Evolutionary conservation across 805 yeast species (phyloP).

Genomic region (Yarrowia sp.): DNA sequence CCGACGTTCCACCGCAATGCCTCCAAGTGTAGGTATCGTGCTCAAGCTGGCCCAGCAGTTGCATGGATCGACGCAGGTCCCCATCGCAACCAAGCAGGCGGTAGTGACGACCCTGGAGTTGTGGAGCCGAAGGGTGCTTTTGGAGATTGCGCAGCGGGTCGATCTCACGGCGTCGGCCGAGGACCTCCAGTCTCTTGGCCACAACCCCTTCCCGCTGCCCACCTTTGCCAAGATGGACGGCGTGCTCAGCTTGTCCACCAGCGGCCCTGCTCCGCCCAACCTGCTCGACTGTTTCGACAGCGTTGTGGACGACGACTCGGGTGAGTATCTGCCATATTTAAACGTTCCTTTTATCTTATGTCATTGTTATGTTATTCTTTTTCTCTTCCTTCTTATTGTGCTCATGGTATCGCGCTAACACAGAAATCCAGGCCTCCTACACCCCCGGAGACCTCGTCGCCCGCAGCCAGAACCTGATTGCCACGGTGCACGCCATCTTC

Average conservation of each 20-base stretch:
- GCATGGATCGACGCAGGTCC: background rate
- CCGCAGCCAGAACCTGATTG: background rate
- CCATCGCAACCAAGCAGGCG: background rate
- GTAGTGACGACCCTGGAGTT: conserved; percentile 6
- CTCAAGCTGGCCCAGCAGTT: conserved; percentile 6
- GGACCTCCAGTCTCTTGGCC: background rate
- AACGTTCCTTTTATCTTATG: background rate
- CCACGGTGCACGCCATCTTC: background rate
- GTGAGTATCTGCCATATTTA: background rate
- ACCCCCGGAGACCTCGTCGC: background rate
- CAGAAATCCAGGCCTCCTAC: background rate
- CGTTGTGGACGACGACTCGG: background rate
- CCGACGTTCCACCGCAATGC: background rate
- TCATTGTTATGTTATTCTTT: background rate
- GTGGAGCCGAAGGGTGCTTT: conserved; percentile 10
- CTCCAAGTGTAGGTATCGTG: background rate
- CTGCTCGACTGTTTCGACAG: background rate
- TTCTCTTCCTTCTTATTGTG: background rate
- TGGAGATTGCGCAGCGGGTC: conserved; percentile 5
- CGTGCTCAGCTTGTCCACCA: background rate
- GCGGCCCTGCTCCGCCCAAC: background rate
- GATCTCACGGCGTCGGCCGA: background rate
- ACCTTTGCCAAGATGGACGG: background rate
- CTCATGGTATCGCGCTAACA: background rate
- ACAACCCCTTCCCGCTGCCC: conserved; percentile 1